Evolutionary conservation across 1,284 basidiomycete genomes (phyloP), one percentile per base, ranked within the genome.

Genomic region (Ceratobasidium sp.): DNA sequence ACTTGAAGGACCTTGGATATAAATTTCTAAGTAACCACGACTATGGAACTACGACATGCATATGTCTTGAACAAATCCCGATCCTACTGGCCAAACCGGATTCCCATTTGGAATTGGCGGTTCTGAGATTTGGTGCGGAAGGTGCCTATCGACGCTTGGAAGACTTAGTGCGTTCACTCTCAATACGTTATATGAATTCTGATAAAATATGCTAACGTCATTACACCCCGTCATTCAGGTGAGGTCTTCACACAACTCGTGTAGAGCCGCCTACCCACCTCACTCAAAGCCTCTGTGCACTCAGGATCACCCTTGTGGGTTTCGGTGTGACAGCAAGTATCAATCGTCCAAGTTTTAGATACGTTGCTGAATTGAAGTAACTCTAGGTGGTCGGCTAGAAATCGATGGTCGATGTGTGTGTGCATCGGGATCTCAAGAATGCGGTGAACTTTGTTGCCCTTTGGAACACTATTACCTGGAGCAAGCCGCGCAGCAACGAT

Each of bases 371-470:
- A 44, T 12, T 46, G 10, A 44, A 15, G 10, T 13, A 15, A 44
- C 17, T 26, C 9, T n/a, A 65, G 64, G 46, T 50, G 66, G 26
- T 12, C 66, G 66, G 12, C 20, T 68, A n/a, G 28, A 52, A 46
- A 12, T 68, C 26, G 26, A 68, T 9, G 44, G 44, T 12, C 66
- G 52, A 54, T 68, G 66, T 26, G 48, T 33, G 13, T 68, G 66
- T 23, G n/a, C 20, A 5, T 13, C 46, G 5, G 48, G 48, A 17
- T 9, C 46, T 23, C 23, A 52, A 12, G 66, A 68, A 13, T 68
- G 66, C 48, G 66, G 64, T 7, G 42, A 46, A 23, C 38, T 40
- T 15, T 66, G 44, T n/a, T 26, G 64, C 46, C 38, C 42, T 17
- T 44, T 13, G 12, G 48, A 68, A 28, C 23, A 28, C 66, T 26